Conservation (phyloP, 2,329 filamentous ascomycete genomes). For the Epichloe amarillans region DNA sequence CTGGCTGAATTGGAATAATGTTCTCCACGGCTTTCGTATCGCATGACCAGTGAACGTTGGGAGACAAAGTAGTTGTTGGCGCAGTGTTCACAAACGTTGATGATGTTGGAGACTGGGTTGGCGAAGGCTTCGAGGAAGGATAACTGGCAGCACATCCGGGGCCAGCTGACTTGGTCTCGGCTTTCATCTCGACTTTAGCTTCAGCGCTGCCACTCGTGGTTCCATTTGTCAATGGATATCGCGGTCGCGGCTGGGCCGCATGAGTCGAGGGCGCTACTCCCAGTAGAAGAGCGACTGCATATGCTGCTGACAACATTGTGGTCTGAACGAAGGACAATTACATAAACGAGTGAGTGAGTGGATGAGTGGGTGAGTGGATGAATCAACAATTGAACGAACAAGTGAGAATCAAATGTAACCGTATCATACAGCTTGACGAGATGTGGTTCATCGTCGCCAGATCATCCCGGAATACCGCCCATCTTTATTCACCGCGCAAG, state of each 20-base stretch:
- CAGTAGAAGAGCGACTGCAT: slow-evolving; percentile 1
- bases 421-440: too few species aligned
- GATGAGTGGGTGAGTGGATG: neutral
- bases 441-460: too few species aligned
- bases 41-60: slow-evolving; percentile 13
- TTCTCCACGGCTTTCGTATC: slow-evolving; percentile 12
- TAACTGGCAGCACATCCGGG: neutral
- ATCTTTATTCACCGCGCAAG: too few species aligned
- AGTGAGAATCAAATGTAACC: neutral
- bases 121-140: neutral
- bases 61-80: slow-evolving; percentile 1
- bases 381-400: neutral
- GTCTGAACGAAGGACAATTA: neutral
- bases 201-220: neutral
- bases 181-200: neutral
- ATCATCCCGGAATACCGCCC: too few species aligned
- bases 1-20: slow-evolving; percentile 12
- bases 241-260: neutral
- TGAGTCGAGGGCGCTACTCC: neutral
- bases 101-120: neutral
- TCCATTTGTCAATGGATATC: neutral
- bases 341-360: neutral
- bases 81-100: slow-evolving; percentile 1
- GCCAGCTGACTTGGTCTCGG: neutral
- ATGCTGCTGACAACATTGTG: neutral